Evolutionary conservation across 345 rosid genomes (phyloP).

Genomic region (Citrus sinensis): DNA sequence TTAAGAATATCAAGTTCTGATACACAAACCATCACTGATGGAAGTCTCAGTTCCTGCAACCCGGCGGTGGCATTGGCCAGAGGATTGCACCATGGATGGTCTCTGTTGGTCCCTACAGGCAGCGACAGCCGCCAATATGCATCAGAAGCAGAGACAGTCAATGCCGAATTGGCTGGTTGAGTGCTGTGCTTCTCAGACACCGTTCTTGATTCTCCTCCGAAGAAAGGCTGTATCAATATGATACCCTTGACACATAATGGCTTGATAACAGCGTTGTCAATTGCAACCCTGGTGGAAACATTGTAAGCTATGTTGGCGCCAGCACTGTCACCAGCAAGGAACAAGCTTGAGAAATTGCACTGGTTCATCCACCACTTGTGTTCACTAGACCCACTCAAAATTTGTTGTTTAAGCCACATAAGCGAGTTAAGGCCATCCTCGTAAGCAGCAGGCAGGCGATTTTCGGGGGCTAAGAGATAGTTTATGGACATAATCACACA

Average conservation of each 20-base stretch:
- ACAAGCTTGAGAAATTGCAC: slow-evolving; percentile 45
- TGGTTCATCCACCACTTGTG: slow-evolving; percentile 45
- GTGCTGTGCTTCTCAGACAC: slow-evolving; percentile 45
- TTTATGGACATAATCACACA: slow-evolving; percentile 50
- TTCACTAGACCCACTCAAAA: slow-evolving; percentile 24
- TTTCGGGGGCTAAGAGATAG: slow-evolving; percentile 63
- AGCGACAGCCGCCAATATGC: slow-evolving; percentile 78
- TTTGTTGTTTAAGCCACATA: slow-evolving; percentile 53
- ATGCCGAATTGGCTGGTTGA: slow-evolving; percentile 44
- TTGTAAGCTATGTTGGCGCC: slow-evolving; percentile 67
- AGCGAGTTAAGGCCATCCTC: slow-evolving; percentile 60
- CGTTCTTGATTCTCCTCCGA: slow-evolving; percentile 62
- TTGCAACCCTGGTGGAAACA: slow-evolving; percentile 32
- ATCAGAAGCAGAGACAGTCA: slow-evolving; percentile 60
- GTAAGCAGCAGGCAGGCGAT: slow-evolving; percentile 60
- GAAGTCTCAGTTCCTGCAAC: slow-evolving; percentile 19
- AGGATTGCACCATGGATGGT: slow-evolving; percentile 90
- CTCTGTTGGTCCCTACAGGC: slow-evolving; percentile 60
- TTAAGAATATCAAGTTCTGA: slow-evolving; percentile 67
- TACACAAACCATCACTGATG: slow-evolving; percentile 48
- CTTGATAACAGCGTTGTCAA: slow-evolving; percentile 5
- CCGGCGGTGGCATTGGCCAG: slow-evolving; percentile 15
- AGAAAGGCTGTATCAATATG: slow-evolving; percentile 63
- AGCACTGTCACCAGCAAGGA: slow-evolving; percentile 70
- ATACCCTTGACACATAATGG: slow-evolving; percentile 40